Base-by-base conservation (phyloP, 495 filamentous ascomycete genomes). In the Aspergillus conjunctus region DNA sequence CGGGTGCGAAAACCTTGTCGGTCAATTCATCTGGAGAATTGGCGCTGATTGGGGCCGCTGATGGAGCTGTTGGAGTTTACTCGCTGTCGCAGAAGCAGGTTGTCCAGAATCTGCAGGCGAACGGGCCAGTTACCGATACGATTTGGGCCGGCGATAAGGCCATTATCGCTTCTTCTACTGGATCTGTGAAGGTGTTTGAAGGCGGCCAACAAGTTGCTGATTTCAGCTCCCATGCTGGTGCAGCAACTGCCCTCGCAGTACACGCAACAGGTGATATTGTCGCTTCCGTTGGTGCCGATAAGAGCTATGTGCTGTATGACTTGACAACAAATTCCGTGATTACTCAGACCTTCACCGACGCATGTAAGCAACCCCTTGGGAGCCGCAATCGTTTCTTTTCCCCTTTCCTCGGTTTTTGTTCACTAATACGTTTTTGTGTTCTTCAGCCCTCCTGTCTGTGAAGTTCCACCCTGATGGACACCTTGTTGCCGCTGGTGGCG, bases 391-490 rank as follows among this genome's bases (percentile, higher is more conserved):
- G 18, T 18, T 32, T 33, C 2, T 51, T 21, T 46, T 2, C 4
- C 39, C 45, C 11, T 26, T 1, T 52, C 0, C 26, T 26, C 5
- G 26, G 5, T 5, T 26, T 26, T 26, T 5, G 26, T 26, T 26
- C 26, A 26, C 26, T 26, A 26, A 26, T 26, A 26, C 26, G 2
- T 26, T 26, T 26, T 57, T 26, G n/a, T 44, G 4, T 33, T 55
- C 18, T 62, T 14, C 63, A 94, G 93, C 85, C 61, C 77, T 97
- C 20, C 87, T 90, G 8, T 83, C 88, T 48, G 89, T 87, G 58
- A 83, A 87, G 44, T 97, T 98, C 81, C 94, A 98, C 73, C 94
- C 95, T 7, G 94, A 98, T 73, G 94, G 94, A 33, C 90, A 96
- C 66, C 82, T 98, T n/a, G 84, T 98, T 64, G 92, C 90, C 15